A percentile compares a stretch with the other conserved stretches of the same genome.
These are phyloP conservation scores for Chernovozyma aurita DNA, from an alignment of 1,139 yeast species.

Conservation along the genomic window DNA sequence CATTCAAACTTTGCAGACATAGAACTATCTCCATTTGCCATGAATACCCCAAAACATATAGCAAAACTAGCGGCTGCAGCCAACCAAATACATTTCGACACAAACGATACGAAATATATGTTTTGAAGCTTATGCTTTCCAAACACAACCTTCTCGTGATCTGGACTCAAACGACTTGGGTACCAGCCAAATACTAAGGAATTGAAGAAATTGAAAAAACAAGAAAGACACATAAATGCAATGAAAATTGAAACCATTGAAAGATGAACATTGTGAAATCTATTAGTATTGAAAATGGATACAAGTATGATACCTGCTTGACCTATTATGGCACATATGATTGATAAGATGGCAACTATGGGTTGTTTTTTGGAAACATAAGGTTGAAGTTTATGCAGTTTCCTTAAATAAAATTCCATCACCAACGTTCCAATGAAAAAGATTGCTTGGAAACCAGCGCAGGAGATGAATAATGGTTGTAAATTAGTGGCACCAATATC, in stretches of 20 bases:
- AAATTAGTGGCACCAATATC: conserved; percentile 83
- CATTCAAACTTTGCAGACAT: conserved; percentile 72
- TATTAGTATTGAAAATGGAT: conserved; percentile 66
- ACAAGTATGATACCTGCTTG: conserved; percentile 74
- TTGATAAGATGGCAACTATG: conserved; percentile 45
- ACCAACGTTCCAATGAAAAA: conserved; percentile 64
- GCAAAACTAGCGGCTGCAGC: conserved; percentile 67
- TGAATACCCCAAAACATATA: conserved; percentile 55
- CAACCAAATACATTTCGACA: conserved; percentile 62
- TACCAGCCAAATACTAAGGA: conserved; percentile 59
- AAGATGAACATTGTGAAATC: conserved; percentile 57
- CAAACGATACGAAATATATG: conserved; percentile 47
- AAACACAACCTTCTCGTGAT: conserved; percentile 38
- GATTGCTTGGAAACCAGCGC: conserved; percentile 74
- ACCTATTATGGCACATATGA: conserved; percentile 57
- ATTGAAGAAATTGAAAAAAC: conserved; percentile 56
- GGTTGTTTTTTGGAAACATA: conserved; percentile 46
- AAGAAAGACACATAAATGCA: conserved; percentile 62
- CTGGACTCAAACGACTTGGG: conserved; percentile 33
- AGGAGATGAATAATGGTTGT: conserved; percentile 79
- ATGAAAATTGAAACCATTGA: conserved; percentile 73
- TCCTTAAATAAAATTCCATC: conserved; percentile 55
- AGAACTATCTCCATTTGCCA: conserved; percentile 31
- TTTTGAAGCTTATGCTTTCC: conserved; percentile 36
- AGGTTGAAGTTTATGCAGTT: conserved; percentile 50